phyloP scores from a whole-genome alignment of 495 filamentous ascomycete genomes.

The Cercophora sp. region DNA sequence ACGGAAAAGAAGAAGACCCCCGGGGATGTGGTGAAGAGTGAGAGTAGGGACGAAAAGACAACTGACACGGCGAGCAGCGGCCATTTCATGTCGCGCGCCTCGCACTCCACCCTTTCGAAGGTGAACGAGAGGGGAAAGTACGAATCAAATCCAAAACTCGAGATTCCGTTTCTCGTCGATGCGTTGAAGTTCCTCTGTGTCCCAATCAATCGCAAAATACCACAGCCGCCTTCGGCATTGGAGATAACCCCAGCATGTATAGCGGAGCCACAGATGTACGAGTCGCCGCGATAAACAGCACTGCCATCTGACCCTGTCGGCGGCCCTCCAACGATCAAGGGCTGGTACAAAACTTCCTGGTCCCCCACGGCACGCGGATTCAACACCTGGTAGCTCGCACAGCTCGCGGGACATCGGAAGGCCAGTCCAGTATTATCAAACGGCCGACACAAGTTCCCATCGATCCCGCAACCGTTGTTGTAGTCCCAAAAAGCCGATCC shows the following conservation, averaged over 20 bases:
- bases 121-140: conserved; percentile 78
- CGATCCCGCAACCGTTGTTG: conserved; percentile 71
- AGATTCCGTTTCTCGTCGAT: conserved; percentile 59
- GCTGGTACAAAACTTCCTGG: conserved; percentile 63
- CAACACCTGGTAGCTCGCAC: conserved; percentile 58
- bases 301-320: conserved; percentile 39
- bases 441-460: conserved; percentile 77
- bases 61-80: conserved; percentile 68
- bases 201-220: conserved; percentile 54
- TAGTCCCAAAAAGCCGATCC: conserved; percentile 59
- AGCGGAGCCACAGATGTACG: conserved; percentile 75
- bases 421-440: conserved; percentile 65
- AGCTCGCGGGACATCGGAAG: conserved; percentile 79
- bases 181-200: conserved; percentile 58
- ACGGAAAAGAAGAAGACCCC: conserved; percentile 66
- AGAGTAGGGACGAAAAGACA: conserved; percentile 60
- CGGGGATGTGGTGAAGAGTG: conserved; percentile 65
- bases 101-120: conserved; percentile 52
- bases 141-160: conserved; percentile 66
- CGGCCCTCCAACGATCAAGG: conserved; percentile 73
- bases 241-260: conserved; percentile 73
- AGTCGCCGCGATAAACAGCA: conserved; percentile 72
- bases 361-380: conserved; percentile 73
- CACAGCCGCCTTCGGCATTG: conserved; percentile 69
- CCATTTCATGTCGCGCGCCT: conserved; percentile 66